A percentile compares a stretch with the other conserved stretches of the same genome.
Evolutionary conservation across 78 protist genomes (phyloP).

Genomic region (Trichosphaerium sp.): DNA sequence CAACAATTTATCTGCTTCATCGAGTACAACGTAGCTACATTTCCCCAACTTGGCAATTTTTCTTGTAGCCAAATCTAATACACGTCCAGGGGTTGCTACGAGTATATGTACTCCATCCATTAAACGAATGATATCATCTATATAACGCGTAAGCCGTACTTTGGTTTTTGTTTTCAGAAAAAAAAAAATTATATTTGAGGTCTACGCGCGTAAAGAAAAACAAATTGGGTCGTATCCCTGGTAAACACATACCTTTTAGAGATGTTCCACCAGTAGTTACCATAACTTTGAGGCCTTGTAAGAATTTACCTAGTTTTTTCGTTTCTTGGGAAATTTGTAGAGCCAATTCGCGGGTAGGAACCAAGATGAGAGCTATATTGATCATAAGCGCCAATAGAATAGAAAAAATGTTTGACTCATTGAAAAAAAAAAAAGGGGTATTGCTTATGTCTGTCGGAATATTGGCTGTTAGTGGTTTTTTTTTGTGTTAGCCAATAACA

Average conservation of each 20-base stretch:
- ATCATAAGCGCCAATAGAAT: neutral
- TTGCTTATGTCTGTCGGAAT: neutral
- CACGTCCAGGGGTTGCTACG: conserved; percentile 94
- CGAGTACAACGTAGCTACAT: conserved; percentile 73
- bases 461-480: too few relatives aligned
- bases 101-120: conserved; percentile 80
- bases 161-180: too few relatives aligned
- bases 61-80: conserved; percentile 70
- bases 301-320: conserved; percentile 82
- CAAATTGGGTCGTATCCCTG: too few relatives aligned
- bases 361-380: conserved; percentile 67
- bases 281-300: conserved; percentile 80
- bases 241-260: too few relatives aligned
- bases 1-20: conserved; percentile 96
- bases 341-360: conserved; percentile 96
- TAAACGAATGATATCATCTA: conserved; percentile 53
- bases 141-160: too few relatives aligned
- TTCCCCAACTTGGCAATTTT: conserved; percentile 45
- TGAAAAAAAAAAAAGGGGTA: neutral
- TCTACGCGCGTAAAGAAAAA: too few relatives aligned
- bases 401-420: neutral
- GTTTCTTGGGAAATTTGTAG: conserved; percentile 87
- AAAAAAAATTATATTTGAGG: too few relatives aligned
- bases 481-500: too few relatives aligned
- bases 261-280: conserved; percentile 92